Conservation (phyloP, 2,329 filamentous ascomycete species). For the Nakataea oryzae region DNA sequence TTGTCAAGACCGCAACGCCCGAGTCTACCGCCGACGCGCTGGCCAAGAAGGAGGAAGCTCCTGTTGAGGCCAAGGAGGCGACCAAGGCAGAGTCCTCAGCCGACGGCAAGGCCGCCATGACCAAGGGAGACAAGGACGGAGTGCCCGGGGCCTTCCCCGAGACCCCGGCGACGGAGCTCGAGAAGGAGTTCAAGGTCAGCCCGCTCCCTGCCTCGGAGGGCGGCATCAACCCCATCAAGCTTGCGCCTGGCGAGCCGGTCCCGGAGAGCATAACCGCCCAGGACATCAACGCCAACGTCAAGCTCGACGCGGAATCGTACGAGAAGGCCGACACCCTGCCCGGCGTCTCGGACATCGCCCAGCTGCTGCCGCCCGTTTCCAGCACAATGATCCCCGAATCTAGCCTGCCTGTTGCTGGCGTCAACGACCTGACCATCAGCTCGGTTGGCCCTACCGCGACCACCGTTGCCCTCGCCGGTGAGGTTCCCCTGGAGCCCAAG, state of each 20-base stretch:
- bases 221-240: slow-evolving; percentile 67
- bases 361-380: slow-evolving; percentile 43
- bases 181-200: slow-evolving; percentile 46
- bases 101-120: neutral
- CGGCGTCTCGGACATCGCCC: slow-evolving; percentile 21
- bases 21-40: slow-evolving; percentile 59
- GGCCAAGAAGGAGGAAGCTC: slow-evolving; percentile 30
- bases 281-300: slow-evolving; percentile 60
- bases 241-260: slow-evolving; percentile 72
- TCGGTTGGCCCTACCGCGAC: slow-evolving; percentile 47
- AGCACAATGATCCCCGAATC: slow-evolving; percentile 71
- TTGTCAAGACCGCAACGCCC: slow-evolving; percentile 42
- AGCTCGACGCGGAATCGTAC: slow-evolving; percentile 77
- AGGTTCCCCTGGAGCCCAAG: slow-evolving; percentile 48
- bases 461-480: slow-evolving; percentile 57
- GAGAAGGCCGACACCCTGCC: slow-evolving; percentile 63
- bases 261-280: slow-evolving; percentile 60
- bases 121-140: neutral
- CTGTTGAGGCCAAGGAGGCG: slow-evolving; percentile 17
- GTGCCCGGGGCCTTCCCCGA: slow-evolving; percentile 31
- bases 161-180: slow-evolving; percentile 40
- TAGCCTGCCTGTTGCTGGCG: slow-evolving; percentile 54
- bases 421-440: slow-evolving; percentile 35
- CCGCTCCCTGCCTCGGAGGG: slow-evolving; percentile 53
- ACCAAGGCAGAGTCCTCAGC: slow-evolving; percentile 11